A percentile compares a stretch with the other conserved stretches of the same genome.
Evolutionary conservation across 2,329 filamentous ascomycete species (phyloP).

Genomic region (Exophiala sp.): DNA sequence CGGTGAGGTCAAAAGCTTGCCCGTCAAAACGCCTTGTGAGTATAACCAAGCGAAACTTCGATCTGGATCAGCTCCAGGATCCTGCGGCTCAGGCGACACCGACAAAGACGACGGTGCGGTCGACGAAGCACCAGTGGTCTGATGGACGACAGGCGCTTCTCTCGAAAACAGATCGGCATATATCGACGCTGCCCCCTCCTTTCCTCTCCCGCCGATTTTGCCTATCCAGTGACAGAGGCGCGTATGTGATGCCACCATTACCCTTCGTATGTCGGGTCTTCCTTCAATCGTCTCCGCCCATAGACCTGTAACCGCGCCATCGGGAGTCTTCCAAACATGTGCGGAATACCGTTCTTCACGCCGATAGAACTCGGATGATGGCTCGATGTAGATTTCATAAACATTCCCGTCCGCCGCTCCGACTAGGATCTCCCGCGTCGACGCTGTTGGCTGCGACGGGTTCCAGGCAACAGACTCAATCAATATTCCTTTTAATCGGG

Average conservation of each 20-base stretch:
- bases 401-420: constrained; percentile 90
- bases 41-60: constrained; percentile 86
- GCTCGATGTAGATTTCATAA: constrained; percentile 93
- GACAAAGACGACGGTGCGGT: constrained; percentile 61
- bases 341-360: constrained; percentile 92
- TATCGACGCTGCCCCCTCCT: constrained; percentile 76
- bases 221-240: constrained; percentile 77
- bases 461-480: constrained; percentile 95
- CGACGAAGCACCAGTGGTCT: constrained; percentile 56
- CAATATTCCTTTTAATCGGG: constrained; percentile 73
- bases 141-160: constrained; percentile 71
- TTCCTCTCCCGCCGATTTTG: constrained; percentile 62
- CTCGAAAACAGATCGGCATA: constrained; percentile 84
- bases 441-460: constrained; percentile 83
- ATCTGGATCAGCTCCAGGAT: constrained; percentile 40
- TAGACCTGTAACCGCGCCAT: constrained; percentile 76
- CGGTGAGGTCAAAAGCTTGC: constrained; percentile 62
- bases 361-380: constrained; percentile 87
- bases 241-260: constrained; percentile 73
- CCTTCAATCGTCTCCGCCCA: constrained; percentile 70
- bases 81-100: constrained; percentile 67
- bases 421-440: constrained; percentile 86
- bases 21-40: constrained; percentile 78
- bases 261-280: constrained; percentile 65
- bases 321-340: constrained; percentile 71